Base-by-base conservation (phyloP, 202 grass and related monocot species). In the Hordeum pubiflorum region DNA sequence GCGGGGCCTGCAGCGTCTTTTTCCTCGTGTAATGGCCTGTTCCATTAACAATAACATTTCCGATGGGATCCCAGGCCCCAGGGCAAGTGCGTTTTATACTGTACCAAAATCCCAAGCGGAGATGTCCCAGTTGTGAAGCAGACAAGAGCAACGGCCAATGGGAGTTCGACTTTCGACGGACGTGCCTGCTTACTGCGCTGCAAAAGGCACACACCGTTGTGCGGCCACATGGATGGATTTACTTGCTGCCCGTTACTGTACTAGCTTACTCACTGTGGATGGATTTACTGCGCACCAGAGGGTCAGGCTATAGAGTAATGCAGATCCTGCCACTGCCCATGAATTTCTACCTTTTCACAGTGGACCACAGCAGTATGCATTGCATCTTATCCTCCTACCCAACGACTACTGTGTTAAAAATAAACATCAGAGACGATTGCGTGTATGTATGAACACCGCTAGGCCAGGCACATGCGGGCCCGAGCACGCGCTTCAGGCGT, bases 11-110 rank as follows among this genome's bases (percentile, higher is more conserved):
- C 27, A 29, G 27, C 27, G 27, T 29, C 27, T 29, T 23, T 21
- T 56, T 43, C 69, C 50, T 55, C 62, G 9, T 55, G 77, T 37
- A 73, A 57, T 63, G 81, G 77, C 61, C 22, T 32, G 55, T 39
- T 33, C 18, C 21, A 39, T 69, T 81, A 63, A 60, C 52, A 54
- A 44, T 80, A 54, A 20, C 31, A 46, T 57, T 66, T 75, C 48
- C 61, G 52, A 60, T 61, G 81, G 70, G 56, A 84, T 84, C 86
- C 76, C 32, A 84, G 72, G 70, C 81, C 86, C 76, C 32, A 84
- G 72, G 70, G 62, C 61, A 40, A 52, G 59, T 58, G 29, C 46
- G 29, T 31, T 7, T 2, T 9, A 18, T 34, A 10, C 13, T 12
- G n/a, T 22, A 60, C 10, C 3, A 6, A 48, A 63, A 72, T n/a